Conservation (phyloP, 176 grass and related monocot species). For the Hsuehochloa calcarea region DNA sequence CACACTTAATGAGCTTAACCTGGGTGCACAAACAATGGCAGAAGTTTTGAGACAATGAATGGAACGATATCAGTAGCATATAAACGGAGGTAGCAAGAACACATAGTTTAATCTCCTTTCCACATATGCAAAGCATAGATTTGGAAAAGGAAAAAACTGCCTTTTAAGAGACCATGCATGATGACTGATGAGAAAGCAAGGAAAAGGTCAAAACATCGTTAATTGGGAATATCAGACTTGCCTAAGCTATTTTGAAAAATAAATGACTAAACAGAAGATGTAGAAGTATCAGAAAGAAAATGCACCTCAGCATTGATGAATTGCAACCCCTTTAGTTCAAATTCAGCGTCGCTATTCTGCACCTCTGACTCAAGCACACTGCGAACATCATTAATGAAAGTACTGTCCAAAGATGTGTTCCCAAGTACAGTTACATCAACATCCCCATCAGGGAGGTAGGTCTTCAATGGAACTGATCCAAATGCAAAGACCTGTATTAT, state of each 20-base stretch:
- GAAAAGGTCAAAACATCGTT: not conserved
- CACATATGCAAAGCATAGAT: not conserved
- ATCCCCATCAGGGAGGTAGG: conserved; percentile 89
- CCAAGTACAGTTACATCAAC: conserved; percentile 65
- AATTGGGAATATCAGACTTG: not conserved
- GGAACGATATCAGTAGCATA: not conserved
- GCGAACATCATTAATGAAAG: conserved; percentile 34
- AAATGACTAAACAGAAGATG: conserved; percentile 6
- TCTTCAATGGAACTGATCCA: conserved; percentile 82
- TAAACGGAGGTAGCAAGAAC: not conserved
- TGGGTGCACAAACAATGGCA: conserved; percentile 40
- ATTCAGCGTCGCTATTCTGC: conserved; percentile 35
- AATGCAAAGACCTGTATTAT: conserved; percentile 66
- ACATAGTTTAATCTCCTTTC: not conserved
- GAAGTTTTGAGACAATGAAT: not conserved
- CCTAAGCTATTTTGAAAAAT: not conserved
- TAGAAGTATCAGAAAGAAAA: not conserved
- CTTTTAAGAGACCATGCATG: not conserved
- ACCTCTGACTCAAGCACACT: conserved; percentile 44
- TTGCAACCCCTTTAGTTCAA: conserved; percentile 39
- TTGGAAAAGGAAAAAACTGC: not conserved
- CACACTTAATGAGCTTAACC: conserved; percentile 89
- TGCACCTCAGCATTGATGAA: conserved; percentile 70
- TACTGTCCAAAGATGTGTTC: conserved; percentile 29
- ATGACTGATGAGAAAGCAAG: not conserved